Base-by-base conservation (phyloP, 2,329 filamentous ascomycete species). In the Pyrenophora graminea region DNA sequence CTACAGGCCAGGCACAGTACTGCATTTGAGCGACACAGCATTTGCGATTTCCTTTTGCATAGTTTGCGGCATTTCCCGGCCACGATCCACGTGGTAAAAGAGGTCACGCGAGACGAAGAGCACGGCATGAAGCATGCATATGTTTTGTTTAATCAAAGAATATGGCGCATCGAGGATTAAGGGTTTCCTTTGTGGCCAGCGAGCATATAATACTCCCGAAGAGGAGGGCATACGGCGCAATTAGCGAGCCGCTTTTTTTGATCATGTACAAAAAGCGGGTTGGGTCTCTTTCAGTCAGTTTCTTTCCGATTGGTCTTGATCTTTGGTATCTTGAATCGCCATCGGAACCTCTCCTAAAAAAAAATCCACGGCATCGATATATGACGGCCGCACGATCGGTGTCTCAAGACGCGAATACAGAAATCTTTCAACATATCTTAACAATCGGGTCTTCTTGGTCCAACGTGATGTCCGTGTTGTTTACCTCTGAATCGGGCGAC, bases 1-100 rank as follows among this genome's bases (percentile, higher is more conserved):
- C 52, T 61, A 48, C 45, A 53, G 45, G 45, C 42, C 62, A 48
- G 53, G 52, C 49, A 39, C 47, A 51, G 61, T 63, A 51, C 59
- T 67, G 69, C 68, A 69, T 71, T 64, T 67, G 61, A 57, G 64
- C 68, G 68, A 59, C 64, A 61, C 53, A 57, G 64, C 65, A 63
- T 69, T 50, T 54, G 56, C 56, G 43, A 53, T 59, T 61, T 51
- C 53, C 51, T 60, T 55, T 66, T 64, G 63, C 62, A 64, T 63
- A 61, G 34, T 53, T 44, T 56, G 49, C 53, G 58, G 58, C 56
- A 61, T 59, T 45, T 57, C 39, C 49, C 48, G 34, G 56, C 45
- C 54, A 51, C 54, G 52, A 58, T 61, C 51, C 48, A 50, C 48
- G 51, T 23, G 48, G 61, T 48, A 50, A 17, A 59, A 51, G 52